Evolutionary conservation across 768 basidiomycete species (phyloP), one percentile per base, ranked within the genome.

Genomic region (Hortiboletus campestris): DNA sequence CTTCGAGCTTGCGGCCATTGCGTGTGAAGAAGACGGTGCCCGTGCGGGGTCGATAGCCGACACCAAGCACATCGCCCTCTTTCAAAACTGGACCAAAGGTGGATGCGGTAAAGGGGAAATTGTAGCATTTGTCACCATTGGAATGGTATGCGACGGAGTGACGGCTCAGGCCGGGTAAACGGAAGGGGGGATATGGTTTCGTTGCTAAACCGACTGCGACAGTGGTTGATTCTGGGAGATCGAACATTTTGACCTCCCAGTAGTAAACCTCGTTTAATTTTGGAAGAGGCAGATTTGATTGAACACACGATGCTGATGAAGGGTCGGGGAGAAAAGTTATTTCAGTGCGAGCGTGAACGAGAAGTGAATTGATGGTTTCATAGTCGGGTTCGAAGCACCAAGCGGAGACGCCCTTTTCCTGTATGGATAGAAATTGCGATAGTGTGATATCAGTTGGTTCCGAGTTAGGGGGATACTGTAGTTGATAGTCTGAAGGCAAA

Each of bases 301-400:
- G 93, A 11, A 99, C 97, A 56, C 84, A 92, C 13, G 96, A 95
- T 2, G 92, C 89, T 19, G 94, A 93, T 31, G 91, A 88, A 22
- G 97, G 95, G 67, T 95, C 89, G n/a, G 91, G 88, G 57, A 99
- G 88, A 75, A 99, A 99, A 7, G 95, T 97, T 63, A 99, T 89
- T 75, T 99, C 97, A 0, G 97, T 99, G 46, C 97, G 86, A 20
- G 91, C 86, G 64, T 97, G 94, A 47, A 99, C 96, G 40, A 98
- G 82, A 43, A 98, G 80, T 9, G 91, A 93, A 60, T 91, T 88
- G 69, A 94, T 84, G 50, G 92, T 88, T 73, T 98, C 95, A 69
- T 95, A 98, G 71, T 98, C 97, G 35, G 97, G 97, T 71, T 99
- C 97, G 68, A 99, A 99, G 38, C 86, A 94, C 97, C 97, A 99